Evolutionary conservation across 768 basidiomycete genomes (phyloP).

Genomic region (Daedaleopsis nitida): DNA sequence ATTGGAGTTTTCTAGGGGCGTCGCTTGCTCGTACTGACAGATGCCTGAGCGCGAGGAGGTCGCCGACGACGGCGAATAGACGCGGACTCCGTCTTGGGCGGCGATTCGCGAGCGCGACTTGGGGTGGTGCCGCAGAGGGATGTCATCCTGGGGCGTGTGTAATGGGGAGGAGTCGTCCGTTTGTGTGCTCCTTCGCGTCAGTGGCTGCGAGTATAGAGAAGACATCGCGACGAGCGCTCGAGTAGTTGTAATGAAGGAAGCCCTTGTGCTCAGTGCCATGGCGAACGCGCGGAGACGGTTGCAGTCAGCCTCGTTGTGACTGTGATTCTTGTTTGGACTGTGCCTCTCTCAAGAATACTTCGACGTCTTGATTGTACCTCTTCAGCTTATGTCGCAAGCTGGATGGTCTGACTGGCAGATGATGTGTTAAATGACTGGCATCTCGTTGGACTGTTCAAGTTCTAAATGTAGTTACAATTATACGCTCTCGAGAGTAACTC

Average conservation of each 20-base stretch:
- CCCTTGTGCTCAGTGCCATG: neutral
- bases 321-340: too few species aligned
- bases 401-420: too few species aligned
- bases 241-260: neutral
- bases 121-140: neutral
- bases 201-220: neutral
- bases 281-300: too few species aligned
- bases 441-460: too few species aligned
- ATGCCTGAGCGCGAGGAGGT: neutral
- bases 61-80: neutral
- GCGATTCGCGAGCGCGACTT: neutral
- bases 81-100: neutral
- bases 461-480: too few species aligned
- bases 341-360: too few species aligned
- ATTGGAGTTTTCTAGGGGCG: neutral
- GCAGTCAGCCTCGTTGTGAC: too few species aligned
- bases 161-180: slow-evolving; percentile 6
- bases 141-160: slow-evolving; percentile 11
- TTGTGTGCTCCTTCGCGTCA: slow-evolving; percentile 12
- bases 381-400: too few species aligned
- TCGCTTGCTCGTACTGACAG: neutral
- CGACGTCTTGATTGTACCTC: too few species aligned
- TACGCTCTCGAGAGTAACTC: too few species aligned
- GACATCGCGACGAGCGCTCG: neutral
- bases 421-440: too few species aligned